Percentiles rank a stretch among this genome's conserved stretches.
These are phyloP conservation scores for Candida sanyiensis DNA, from an alignment of 805 yeast genomes.

Conservation along the genomic window DNA sequence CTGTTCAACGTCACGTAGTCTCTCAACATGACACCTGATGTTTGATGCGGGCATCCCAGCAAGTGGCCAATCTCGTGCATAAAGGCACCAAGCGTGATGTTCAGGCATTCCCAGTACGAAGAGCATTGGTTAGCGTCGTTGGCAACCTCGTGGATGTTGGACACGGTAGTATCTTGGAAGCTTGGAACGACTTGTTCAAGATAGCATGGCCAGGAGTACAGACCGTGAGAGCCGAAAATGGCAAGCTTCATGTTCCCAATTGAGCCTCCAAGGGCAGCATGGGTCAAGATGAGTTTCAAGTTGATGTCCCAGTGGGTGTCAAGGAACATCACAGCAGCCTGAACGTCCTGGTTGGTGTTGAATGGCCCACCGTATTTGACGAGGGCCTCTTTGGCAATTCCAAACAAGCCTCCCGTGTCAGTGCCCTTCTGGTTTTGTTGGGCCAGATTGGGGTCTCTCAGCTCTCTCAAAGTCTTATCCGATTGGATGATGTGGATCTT, in stretches of 20 bases:
- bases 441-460: slow-evolving; percentile 74
- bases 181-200: slow-evolving; percentile 63
- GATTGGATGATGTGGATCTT: slow-evolving; percentile 75
- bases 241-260: slow-evolving; percentile 65
- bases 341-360: slow-evolving; percentile 39
- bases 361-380: slow-evolving; percentile 51
- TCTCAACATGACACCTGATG: slow-evolving; percentile 83
- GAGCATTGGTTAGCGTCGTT: slow-evolving; percentile 85
- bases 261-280: slow-evolving; percentile 95
- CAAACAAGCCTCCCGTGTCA: slow-evolving; percentile 70
- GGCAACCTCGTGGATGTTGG: slow-evolving; percentile 69
- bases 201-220: slow-evolving; percentile 88
- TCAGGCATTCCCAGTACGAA: slow-evolving; percentile 83
- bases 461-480: slow-evolving; percentile 59
- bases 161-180: slow-evolving; percentile 66
- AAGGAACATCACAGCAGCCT: slow-evolving; percentile 79
- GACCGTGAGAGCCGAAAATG: slow-evolving; percentile 89
- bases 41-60: slow-evolving; percentile 90
- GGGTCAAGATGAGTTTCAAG: slow-evolving; percentile 60
- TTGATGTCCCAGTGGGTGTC: slow-evolving; percentile 80
- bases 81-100: slow-evolving; percentile 86
- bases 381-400: slow-evolving; percentile 74
- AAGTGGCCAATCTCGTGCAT: slow-evolving; percentile 93
- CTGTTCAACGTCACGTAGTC: slow-evolving; percentile 80
- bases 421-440: slow-evolving; percentile 78